A percentile compares a stretch with the other conserved stretches of the same genome.
phyloP scores from a whole-genome alignment of 495 filamentous ascomycete genomes.

The Baudoinia panamericana region DNA sequence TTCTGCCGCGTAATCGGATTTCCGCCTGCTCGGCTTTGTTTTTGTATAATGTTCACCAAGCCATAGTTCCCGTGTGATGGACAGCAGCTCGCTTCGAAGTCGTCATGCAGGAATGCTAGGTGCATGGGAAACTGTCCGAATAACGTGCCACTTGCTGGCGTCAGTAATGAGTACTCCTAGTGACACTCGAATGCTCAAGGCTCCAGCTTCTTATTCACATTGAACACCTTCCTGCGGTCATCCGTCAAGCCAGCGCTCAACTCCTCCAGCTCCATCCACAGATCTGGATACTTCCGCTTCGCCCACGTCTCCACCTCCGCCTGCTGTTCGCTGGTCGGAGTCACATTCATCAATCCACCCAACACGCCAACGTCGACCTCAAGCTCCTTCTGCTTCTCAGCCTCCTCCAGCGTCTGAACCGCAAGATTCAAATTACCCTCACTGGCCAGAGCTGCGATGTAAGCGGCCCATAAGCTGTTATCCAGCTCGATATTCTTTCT shows the following conservation, averaged over 20 bases:
- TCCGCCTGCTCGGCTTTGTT: too few species aligned
- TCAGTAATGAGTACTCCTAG: too few species aligned
- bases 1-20: too few species aligned
- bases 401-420: conserved; percentile 41
- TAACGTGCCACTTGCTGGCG: too few species aligned
- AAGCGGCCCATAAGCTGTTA: conserved; percentile 54
- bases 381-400: conserved; percentile 50
- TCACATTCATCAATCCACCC: conserved; percentile 59
- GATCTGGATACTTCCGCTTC: conserved; percentile 46
- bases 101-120: too few species aligned
- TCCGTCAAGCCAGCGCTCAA: conserved; percentile 16
- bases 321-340: conserved; percentile 46
- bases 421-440: conserved; percentile 54
- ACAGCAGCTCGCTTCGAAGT: too few species aligned
- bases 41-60: too few species aligned
- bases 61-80: too few species aligned
- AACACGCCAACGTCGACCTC: conserved; percentile 55
- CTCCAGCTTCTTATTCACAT: conserved; percentile 21
- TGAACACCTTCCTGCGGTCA: conserved; percentile 17
- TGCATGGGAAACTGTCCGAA: too few species aligned
- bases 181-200: conserved; percentile 11
- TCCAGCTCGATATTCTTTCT: conserved; percentile 66
- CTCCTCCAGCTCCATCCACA: conserved; percentile 51
- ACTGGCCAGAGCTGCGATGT: conserved; percentile 59
- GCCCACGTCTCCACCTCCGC: conserved; percentile 62